Evolutionary conservation across 2,329 filamentous ascomycete genomes (phyloP).

Genomic region (Neonectria sp.): DNA sequence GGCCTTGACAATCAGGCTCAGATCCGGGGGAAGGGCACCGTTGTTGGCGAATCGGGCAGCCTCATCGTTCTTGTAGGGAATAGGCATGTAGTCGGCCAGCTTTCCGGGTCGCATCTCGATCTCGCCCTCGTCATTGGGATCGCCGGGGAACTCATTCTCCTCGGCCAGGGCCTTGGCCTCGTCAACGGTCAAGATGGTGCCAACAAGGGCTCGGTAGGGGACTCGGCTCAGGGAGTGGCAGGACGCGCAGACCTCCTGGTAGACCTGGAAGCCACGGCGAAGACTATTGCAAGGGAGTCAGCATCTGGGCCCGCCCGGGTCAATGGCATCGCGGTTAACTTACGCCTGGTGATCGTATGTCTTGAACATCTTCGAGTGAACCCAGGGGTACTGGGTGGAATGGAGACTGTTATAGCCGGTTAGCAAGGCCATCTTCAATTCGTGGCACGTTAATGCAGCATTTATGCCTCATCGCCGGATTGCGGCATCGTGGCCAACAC

Average conservation of each 20-base stretch:
- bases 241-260: slow-evolving; percentile 97
- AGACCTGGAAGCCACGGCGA: slow-evolving; percentile 99
- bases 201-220: slow-evolving; percentile 93
- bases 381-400: slow-evolving; percentile 94
- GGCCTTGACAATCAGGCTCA: slow-evolving; percentile 97
- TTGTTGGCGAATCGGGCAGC: slow-evolving; percentile 98
- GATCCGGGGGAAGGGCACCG: slow-evolving; percentile 96
- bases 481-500: slow-evolving; percentile 20
- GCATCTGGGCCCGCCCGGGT: slow-evolving; percentile 26
- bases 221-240: slow-evolving; percentile 98
- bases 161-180: slow-evolving; percentile 98
- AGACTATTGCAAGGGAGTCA: slow-evolving; percentile 71
- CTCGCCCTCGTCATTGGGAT: slow-evolving; percentile 97
- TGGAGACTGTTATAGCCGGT: slow-evolving; percentile 79
- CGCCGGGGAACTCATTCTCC: slow-evolving; percentile 98
- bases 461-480: slow-evolving; percentile 54
- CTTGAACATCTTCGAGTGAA: slow-evolving; percentile 91
- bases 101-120: slow-evolving; percentile 99
- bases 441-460: slow-evolving; percentile 36
- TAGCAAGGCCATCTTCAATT: slow-evolving; percentile 43
- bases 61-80: slow-evolving; percentile 99
- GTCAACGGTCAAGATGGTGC: slow-evolving; percentile 93
- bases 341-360: slow-evolving; percentile 98
- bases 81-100: slow-evolving; percentile 95
- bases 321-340: slow-evolving; percentile 59